These are phyloP conservation scores for Kwoniella dejecticola DNA, from an alignment of 768 basidiomycete genomes.

Conservation along the genomic window DNA sequence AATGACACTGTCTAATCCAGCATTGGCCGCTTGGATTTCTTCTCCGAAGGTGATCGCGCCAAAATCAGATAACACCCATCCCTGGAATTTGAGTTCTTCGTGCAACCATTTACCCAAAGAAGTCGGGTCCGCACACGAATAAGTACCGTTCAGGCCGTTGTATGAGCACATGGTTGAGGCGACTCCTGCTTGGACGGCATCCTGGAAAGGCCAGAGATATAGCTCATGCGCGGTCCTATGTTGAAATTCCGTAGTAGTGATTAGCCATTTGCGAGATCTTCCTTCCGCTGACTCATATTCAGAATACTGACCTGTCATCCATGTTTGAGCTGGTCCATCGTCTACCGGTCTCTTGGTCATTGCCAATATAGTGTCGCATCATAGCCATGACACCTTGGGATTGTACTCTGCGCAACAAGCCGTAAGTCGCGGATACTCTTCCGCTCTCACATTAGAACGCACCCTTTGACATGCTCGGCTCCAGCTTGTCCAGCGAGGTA, in stretches of 20 bases:
- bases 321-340: slow-evolving; percentile 13
- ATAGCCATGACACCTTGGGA: slow-evolving; percentile 7
- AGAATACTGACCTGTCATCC: slow-evolving; percentile 5
- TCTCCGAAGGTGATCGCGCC: neutral
- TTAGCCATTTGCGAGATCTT: too few relatives aligned
- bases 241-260: too few relatives aligned
- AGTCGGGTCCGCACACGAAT: neutral
- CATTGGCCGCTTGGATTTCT: slow-evolving; percentile 8
- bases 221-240: slow-evolving; percentile 13
- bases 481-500: slow-evolving; percentile 37
- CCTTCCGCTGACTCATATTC: too few relatives aligned
- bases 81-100: slow-evolving; percentile 17
- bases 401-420: neutral
- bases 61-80: slow-evolving; percentile 12
- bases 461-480: slow-evolving; percentile 36
- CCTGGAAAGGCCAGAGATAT: slow-evolving; percentile 19
- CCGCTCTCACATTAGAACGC: slow-evolving; percentile 2
- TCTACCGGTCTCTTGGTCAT: slow-evolving; percentile 26
- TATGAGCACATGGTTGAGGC: slow-evolving; percentile 14
- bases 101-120: slow-evolving; percentile 14
- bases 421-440: neutral
- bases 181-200: slow-evolving; percentile 9
- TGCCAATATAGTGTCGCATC: slow-evolving; percentile 23
- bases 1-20: slow-evolving; percentile 7
- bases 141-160: slow-evolving; percentile 6